A percentile compares a stretch with the other conserved stretches of the same genome.
These are phyloP conservation scores for Salvia miltiorrhiza DNA, from an alignment of 257 asterid genomes.

Conservation along the genomic window DNA sequence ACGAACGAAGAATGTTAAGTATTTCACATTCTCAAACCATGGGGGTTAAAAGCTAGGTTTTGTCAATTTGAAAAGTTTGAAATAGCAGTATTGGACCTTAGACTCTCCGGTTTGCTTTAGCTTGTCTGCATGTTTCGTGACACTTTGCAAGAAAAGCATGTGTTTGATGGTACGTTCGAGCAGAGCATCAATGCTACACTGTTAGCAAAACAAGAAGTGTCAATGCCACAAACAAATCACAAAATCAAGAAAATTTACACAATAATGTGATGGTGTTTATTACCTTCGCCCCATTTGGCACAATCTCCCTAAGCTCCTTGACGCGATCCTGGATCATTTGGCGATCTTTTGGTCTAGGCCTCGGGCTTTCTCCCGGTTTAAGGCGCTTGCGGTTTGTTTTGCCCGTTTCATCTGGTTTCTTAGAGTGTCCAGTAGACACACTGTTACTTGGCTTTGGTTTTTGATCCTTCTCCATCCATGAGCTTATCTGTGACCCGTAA, in stretches of 20 bases:
- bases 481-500: conserved; percentile 64
- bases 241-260: background rate
- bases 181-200: conserved; percentile 98
- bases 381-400: conserved; percentile 77
- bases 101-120: conserved; percentile 80
- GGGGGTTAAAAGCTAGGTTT: background rate
- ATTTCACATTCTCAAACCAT: background rate
- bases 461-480: conserved; percentile 60
- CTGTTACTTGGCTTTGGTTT: conserved; percentile 49
- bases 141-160: conserved; percentile 93
- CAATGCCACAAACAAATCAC: background rate
- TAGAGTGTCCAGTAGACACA: conserved; percentile 62
- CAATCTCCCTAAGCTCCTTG: conserved; percentile 87
- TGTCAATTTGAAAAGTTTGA: background rate
- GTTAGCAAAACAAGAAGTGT: conserved; percentile 30
- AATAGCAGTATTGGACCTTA: conserved; percentile 46
- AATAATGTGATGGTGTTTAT: conserved; percentile 6
- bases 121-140: conserved; percentile 85
- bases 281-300: conserved; percentile 94
- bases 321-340: conserved; percentile 98
- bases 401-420: conserved; percentile 54
- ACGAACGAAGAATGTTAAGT: background rate
- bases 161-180: conserved; percentile 93
- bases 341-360: conserved; percentile 95
- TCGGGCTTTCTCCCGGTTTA: conserved; percentile 88